Base-by-base conservation (phyloP, 2,329 filamentous ascomycete species). In the Phialophora verrucosa region DNA sequence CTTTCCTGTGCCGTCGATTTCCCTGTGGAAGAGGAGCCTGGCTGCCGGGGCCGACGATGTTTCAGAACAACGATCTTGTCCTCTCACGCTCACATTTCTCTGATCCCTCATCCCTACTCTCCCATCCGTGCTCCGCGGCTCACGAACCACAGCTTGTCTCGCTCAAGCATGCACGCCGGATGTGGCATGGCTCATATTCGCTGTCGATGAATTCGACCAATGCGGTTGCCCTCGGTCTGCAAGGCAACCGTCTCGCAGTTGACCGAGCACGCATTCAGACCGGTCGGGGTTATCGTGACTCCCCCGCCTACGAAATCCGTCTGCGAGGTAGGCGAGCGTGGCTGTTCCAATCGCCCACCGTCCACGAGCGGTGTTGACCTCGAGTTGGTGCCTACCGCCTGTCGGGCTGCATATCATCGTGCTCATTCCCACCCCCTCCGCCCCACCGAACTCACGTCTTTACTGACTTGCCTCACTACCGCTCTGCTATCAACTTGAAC, bases 161-260 rank as follows among this genome's bases (percentile, higher is more conserved):
- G 25, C 20, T 1, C 17, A 50, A 47, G 42, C 8, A 29, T 7
- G 20, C n/a, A 12, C 47, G 20, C 49, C 35, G 11, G 17, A 35
- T n/a, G 47, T 12, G 47, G 59, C 31, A 53, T 53, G 59, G 25
- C 59, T 42, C 25, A 20, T 23, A 8, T 27, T 4, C 44, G n/a
- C 20, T n/a, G 31, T 20, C 25, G 32, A 47, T 2, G 50, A 31
- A n/a, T 1, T 44, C 49, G 14, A 32, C 59, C 57, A 63, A 63
- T 51, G 47, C 25, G 20, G 42, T 32, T 29, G 25, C 44, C 50
- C 42, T 57, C 14, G 10, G n/a, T 38, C 50, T 49, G 60, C 56
- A 64, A 66, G 61, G 67, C 63, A 51, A 69, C 63, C 60, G 51
- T 68, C 59, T 38, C 47, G 59, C 27, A 55, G 44, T 42, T 51